Evolutionary conservation across 129 eudicot species (phyloP), one percentile per base, ranked within the genome.

Genomic region (Glebionis coronaria): DNA sequence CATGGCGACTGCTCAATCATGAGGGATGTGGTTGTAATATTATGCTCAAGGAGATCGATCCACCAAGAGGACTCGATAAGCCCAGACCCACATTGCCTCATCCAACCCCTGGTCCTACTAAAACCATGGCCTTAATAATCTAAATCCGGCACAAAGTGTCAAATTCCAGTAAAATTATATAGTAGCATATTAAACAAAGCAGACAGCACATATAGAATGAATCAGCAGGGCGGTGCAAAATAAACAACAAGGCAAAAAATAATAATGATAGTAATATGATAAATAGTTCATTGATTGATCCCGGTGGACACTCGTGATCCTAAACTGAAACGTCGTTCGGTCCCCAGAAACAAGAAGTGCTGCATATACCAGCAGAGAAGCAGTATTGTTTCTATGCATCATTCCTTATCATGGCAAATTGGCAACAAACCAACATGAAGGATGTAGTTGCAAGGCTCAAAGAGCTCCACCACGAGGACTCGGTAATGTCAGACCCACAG

Each of bases 1-100:
- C 87, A 95, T 0, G 79, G 70, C 42, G 99, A 94, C 49, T 90
- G 99, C 0, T 97, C 99, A 5, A 79, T 74, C 56, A 94, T 94
- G 99, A 94, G 84, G 56, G 97, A 94, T 67, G 90, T 94, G 3
- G 99, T 86, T 45, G 99, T n/a, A n/a, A n/a, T n/a, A n/a, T n/a
- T n/a, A 89, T 94, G 97, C 93, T 94, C 45, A 84, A 77, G 64
- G 99, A 94, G 74, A 94, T 94, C 72, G n/a, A n/a, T n/a, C n/a
- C 81, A 88, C 16, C 76, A 82, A 44, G 79, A 82, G 12, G 99
- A 94, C n/a, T 74, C 79, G 4, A 15, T 57, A 7, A 67, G 82
- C 65, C 60, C 86, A 0, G 95, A 86, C 44, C 40, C 71, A 4
- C 92, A 87, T 3, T 54, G 38, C 27, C 66, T 31, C 81, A 85